Evolutionary conservation across 495 filamentous ascomycete genomes (phyloP), one percentile per base, ranked within the genome.

Genomic region (Penicillium fimorum): DNA sequence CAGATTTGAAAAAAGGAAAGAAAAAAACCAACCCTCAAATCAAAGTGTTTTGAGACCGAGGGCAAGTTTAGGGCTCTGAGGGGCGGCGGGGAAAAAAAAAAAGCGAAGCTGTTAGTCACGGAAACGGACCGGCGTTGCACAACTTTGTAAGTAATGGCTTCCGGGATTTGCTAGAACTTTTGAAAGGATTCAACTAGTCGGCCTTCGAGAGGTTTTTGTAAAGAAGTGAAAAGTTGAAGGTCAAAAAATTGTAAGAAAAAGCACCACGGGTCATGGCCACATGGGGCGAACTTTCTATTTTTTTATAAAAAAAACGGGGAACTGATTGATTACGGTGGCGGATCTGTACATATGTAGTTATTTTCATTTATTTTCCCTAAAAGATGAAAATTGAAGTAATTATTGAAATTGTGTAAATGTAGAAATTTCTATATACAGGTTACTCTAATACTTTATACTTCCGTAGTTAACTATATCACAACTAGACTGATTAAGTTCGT

Each of bases 81-180:
- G 41, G 30, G 54, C 44, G 47, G 46, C 35, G 49, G 55, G 25
- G 41, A 25, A 47, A 24, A 30, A 49, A 43, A 49, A 55, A 53
- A 57, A 53, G 61, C 38, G 56, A 73, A 75, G 66, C 68, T 76
- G 71, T 78, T 78, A 78, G 75, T 78, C 74, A 78, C 71, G 65
- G 70, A 78, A 66, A 62, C 41, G 66, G 56, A 41, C 69, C 69
- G 63, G 59, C 58, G 62, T 72, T 58, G 63, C 47, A 54, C 57
- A 50, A 49, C 30, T 27, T 22, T n/a, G 27, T 45, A 51, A 47
- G 57, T 49, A 52, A 53, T 35, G 22, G 22, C 22, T 22, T 37
- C 53, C 45, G 43, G 43, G 24, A 4, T 46, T 46, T 1, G 42
- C 15, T 17, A 9, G 18, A 18, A 22, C 22, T 22, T 22, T 22